Evolutionary conservation across 2,329 filamentous ascomycete species (phyloP), one percentile per base, ranked within the genome.

Genomic region (Alternaria dauci): DNA sequence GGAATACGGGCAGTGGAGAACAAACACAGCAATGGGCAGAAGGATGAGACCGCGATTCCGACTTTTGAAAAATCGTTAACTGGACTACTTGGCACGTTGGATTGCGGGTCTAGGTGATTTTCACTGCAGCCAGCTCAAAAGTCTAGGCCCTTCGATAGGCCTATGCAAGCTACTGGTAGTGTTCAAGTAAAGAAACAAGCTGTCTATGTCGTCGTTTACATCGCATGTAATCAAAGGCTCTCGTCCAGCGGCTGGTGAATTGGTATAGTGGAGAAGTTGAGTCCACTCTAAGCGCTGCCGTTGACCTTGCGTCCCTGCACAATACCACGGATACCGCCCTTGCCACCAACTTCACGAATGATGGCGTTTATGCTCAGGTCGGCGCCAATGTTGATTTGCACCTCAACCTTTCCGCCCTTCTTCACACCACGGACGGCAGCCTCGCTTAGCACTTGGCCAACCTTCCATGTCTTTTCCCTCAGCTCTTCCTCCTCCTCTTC

Each of bases 381-480:
- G 26, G 88, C 89, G 56, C 86, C 87, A 67, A 98, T 90, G 79
- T 94, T 96, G 74, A 98, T 87, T 77, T 93, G 96, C 55, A 98
- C 89, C 85, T 99, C 95, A 68, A 99, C 88, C 85, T 97, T 97
- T 73, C 88, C 87, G 60, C 88, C 91, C 83, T 94, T 93, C 88
- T 94, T 94, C 70, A 96, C 87, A 61, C 86, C 92, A 79, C 87
- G 91, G 77, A 99, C 82, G 32, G 90, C 91, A 11, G 92, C 90
- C 84, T 99, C 95, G 62, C 93, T 94, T 61, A 99, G 87, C 30
- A 89, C 84, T 66, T 85, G 88, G 70, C 92, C 91, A 48, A 93
- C 87, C 86, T 96, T 97, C 93, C 93, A 97, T 61, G 95, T 84
- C 86, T 95, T 93, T 82, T 96, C 91, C 66, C 94, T 87, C 74